These are phyloP conservation scores for Endocalyx cinctus DNA, from an alignment of 2,329 filamentous ascomycete species.

Conservation along the genomic window DNA sequence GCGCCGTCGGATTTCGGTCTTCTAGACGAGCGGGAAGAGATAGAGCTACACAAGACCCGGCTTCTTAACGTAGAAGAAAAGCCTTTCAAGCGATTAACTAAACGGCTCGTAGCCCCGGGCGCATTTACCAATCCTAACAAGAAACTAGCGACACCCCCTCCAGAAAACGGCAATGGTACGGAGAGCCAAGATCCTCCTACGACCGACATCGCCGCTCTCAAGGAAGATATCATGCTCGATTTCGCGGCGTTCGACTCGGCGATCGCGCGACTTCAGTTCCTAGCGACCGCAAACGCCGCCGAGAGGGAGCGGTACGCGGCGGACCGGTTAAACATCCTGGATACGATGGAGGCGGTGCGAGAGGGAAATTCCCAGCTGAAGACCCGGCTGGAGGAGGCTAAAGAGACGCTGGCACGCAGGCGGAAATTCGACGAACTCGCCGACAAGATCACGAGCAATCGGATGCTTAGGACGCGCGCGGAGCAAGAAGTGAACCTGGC, in stretches of 20 bases:
- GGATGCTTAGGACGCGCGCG: conserved; percentile 73
- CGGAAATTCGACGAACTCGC: conserved; percentile 86
- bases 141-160: conserved; percentile 62
- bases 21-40: conserved; percentile 71
- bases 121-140: conserved; percentile 53
- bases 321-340: conserved; percentile 74
- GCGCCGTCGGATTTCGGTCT: conserved; percentile 35
- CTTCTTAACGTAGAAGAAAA: conserved; percentile 89
- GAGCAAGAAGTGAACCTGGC: conserved; percentile 74
- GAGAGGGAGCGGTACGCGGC: conserved; percentile 80
- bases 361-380: conserved; percentile 70
- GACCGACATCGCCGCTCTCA: conserved; percentile 53
- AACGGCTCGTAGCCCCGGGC: conserved; percentile 67
- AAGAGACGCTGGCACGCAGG: conserved; percentile 68
- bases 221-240: conserved; percentile 80
- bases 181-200: conserved; percentile 20
- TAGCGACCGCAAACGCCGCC: conserved; percentile 73
- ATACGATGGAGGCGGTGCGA: conserved; percentile 72
- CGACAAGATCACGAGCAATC: conserved; percentile 79
- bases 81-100: conserved; percentile 83
- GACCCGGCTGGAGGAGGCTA: conserved; percentile 70
- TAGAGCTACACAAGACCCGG: conserved; percentile 80
- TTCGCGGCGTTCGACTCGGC: conserved; percentile 84
- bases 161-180: conserved; percentile 42
- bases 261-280: conserved; percentile 82